Conservation (phyloP, 805 yeast species). For the Soucietia sequanensis region DNA sequence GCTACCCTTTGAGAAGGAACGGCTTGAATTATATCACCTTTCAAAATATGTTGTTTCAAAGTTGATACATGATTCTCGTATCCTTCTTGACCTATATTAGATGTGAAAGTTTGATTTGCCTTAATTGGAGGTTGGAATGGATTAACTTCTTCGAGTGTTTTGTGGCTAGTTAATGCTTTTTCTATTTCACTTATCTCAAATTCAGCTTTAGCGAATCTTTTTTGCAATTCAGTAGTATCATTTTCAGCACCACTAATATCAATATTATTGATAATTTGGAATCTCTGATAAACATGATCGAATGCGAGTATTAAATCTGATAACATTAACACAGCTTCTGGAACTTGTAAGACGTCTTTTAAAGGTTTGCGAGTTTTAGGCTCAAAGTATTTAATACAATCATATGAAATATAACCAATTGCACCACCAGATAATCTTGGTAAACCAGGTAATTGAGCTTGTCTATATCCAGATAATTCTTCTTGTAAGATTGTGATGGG, state of each 20-base stretch:
- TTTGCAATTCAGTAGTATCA: slow-evolving; percentile 26
- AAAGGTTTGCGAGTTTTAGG: slow-evolving; percentile 78
- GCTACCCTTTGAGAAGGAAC: slow-evolving; percentile 98
- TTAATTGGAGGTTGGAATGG: slow-evolving; percentile 78
- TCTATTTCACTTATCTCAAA: slow-evolving; percentile 59
- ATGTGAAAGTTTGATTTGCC: slow-evolving; percentile 65
- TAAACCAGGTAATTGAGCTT: slow-evolving; percentile 78
- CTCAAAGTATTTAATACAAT: slow-evolving; percentile 94
- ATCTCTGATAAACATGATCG: slow-evolving; percentile 91
- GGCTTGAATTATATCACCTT: slow-evolving; percentile 95
- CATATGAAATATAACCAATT: slow-evolving; percentile 92
- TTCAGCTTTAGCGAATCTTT: slow-evolving; percentile 54
- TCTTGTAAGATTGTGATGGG: slow-evolving; percentile 74
- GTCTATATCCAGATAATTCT: slow-evolving; percentile 63
- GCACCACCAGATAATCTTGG: slow-evolving; percentile 94
- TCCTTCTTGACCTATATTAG: slow-evolving; percentile 93
- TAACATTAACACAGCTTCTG: slow-evolving; percentile 90
- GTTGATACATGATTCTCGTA: slow-evolving; percentile 78
- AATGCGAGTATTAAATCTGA: slow-evolving; percentile 88
- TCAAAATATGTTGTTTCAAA: slow-evolving; percentile 76
- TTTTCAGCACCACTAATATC: slow-evolving; percentile 40
- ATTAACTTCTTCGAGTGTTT: slow-evolving; percentile 45
- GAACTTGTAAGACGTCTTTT: slow-evolving; percentile 78
- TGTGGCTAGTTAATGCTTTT: slow-evolving; percentile 43
- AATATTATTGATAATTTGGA: slow-evolving; percentile 85